Conservation (phyloP, 805 yeast genomes). For the Lipomyces anomalus region DNA sequence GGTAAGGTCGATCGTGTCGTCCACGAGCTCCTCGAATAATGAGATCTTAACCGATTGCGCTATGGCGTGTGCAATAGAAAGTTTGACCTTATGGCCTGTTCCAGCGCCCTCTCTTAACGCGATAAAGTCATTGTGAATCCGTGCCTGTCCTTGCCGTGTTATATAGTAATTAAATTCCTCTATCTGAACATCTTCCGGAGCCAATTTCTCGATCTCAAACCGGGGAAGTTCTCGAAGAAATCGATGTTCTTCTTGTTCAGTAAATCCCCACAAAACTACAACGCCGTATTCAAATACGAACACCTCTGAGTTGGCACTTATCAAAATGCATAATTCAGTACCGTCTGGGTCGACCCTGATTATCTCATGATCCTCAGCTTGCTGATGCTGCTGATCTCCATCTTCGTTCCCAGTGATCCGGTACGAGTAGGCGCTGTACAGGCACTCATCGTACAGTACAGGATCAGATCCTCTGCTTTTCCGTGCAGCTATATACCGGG, state of each 20-base stretch:
- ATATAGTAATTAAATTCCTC: slow-evolving; percentile 95
- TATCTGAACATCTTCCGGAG: slow-evolving; percentile 84
- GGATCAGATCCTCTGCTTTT: slow-evolving; percentile 59
- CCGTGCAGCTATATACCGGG: slow-evolving; percentile 78
- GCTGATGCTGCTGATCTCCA: slow-evolving; percentile 35
- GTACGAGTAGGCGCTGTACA: slow-evolving; percentile 78
- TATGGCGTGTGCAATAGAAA: slow-evolving; percentile 90
- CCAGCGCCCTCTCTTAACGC: slow-evolving; percentile 80
- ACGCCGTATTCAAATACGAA: slow-evolving; percentile 96
- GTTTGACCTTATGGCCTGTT: slow-evolving; percentile 89
- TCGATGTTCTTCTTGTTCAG: slow-evolving; percentile 72
- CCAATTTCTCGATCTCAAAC: slow-evolving; percentile 83
- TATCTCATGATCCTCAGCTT: slow-evolving; percentile 35
- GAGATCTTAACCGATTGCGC: slow-evolving; percentile 96
- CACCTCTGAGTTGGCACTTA: slow-evolving; percentile 60
- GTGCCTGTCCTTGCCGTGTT: slow-evolving; percentile 89
- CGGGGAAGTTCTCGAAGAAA: slow-evolving; percentile 79
- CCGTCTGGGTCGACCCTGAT: slow-evolving; percentile 88
- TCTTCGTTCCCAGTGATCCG: slow-evolving; percentile 2
- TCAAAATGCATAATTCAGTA: slow-evolving; percentile 85
- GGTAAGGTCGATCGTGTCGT: slow-evolving; percentile 94
- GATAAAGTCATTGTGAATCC: slow-evolving; percentile 93
- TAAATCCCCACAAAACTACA: slow-evolving; percentile 94
- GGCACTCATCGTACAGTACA: slow-evolving; percentile 86
- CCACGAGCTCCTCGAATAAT: slow-evolving; percentile 89